phyloP scores from a whole-genome alignment of 2,329 filamentous ascomycete genomes.

The Rhytidhysteron rufulum region DNA sequence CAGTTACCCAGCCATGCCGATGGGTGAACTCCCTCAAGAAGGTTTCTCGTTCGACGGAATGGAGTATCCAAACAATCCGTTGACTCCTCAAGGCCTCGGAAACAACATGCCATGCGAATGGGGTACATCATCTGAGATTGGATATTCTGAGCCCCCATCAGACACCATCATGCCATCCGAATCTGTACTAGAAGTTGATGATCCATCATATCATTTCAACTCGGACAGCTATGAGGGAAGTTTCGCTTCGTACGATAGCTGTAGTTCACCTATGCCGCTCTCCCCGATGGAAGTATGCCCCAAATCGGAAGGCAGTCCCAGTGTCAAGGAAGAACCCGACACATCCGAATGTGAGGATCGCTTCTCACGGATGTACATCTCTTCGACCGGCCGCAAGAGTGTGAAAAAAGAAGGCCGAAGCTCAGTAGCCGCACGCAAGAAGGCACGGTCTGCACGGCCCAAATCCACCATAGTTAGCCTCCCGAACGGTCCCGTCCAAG shows the following conservation, averaged over 20 bases:
- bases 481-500: constrained; percentile 4
- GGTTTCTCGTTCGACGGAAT: too few species aligned
- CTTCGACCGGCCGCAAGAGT: constrained; percentile 21
- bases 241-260: constrained; percentile 7
- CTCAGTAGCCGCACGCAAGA: constrained; percentile 8
- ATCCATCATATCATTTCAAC: constrained; percentile 7
- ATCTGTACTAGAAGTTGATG: constrained; percentile 13
- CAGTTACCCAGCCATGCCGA: constrained; percentile 2
- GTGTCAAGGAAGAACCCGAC: constrained; percentile 21
- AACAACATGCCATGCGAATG: constrained; percentile 8
- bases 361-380: constrained; percentile 17
- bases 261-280: constrained; percentile 9
- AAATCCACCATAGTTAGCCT: neutral
- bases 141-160: constrained; percentile 7
- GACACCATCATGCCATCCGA: constrained; percentile 16
- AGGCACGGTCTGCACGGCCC: neutral
- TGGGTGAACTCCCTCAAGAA: constrained; percentile 6
- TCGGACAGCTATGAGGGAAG: constrained; percentile 8
- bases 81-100: constrained; percentile 2
- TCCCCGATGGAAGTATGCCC: constrained; percentile 18
- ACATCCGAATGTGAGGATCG: constrained; percentile 8
- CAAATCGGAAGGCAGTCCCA: constrained; percentile 15
- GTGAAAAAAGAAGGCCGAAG: constrained; percentile 16
- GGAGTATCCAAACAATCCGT: too few species aligned
- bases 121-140: neutral